These are phyloP conservation scores for Nitzschia putrida DNA, from an alignment of 108 stramenopile genomes.

Conservation along the genomic window DNA sequence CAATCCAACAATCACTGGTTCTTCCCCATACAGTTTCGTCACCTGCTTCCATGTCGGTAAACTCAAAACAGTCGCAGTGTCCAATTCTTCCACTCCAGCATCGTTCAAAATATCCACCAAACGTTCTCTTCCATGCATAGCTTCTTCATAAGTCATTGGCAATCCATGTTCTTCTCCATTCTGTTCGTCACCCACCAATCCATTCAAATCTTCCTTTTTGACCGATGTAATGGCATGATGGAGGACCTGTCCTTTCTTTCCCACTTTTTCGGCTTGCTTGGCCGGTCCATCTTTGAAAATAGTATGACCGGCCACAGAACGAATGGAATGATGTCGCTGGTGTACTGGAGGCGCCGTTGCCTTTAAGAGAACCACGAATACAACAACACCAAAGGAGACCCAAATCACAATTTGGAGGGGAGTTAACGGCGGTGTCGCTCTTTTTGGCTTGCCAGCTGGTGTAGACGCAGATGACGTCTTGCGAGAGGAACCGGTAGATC, in stretches of 20 bases:
- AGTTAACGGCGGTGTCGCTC: background rate
- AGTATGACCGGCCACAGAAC: background rate
- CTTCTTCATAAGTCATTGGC: constrained; percentile 32
- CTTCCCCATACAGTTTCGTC: constrained; percentile 61
- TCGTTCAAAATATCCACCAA: constrained; percentile 40
- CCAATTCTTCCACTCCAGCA: constrained; percentile 41
- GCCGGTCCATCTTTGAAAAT: constrained; percentile 18
- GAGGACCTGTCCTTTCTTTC: constrained; percentile 30
- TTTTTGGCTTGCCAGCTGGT: background rate
- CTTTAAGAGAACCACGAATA: constrained; percentile 6
- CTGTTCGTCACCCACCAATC: background rate
- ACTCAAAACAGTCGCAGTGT: constrained; percentile 20
- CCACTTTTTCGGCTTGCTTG: constrained; percentile 21
- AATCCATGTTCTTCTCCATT: constrained; percentile 1
- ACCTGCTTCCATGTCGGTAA: constrained; percentile 47
- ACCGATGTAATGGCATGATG: constrained; percentile 31
- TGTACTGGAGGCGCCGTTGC: constrained; percentile 9
- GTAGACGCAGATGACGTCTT: background rate
- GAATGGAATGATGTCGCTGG: background rate
- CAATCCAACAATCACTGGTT: constrained; percentile 64
- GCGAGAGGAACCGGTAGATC: background rate
- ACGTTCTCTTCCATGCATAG: constrained; percentile 36
- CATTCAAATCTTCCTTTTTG: constrained; percentile 34
- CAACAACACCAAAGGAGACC: background rate
- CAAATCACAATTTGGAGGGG: background rate